Conservation (phyloP, 176 grass and related monocot genomes). For the Themeda triandra region DNA sequence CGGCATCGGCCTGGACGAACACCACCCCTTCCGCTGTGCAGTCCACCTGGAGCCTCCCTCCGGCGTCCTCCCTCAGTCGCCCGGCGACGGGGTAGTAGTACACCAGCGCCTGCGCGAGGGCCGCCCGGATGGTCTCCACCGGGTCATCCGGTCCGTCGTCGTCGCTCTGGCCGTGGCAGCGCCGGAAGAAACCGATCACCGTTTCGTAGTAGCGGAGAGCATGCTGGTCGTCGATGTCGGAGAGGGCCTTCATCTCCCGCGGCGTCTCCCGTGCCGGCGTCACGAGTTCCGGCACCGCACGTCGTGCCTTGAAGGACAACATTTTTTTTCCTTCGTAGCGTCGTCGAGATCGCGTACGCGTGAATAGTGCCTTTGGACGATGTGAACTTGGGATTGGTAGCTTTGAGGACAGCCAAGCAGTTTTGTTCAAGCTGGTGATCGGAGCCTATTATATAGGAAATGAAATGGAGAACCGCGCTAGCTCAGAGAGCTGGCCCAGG, state of each 20-base stretch:
- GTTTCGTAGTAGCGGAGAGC: not conserved
- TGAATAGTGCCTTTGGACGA: too few relatives aligned
- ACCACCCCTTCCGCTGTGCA: slow-evolving; percentile 36
- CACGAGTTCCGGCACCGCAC: not conserved
- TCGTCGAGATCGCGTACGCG: too few relatives aligned
- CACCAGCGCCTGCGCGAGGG: slow-evolving; percentile 1
- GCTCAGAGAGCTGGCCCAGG: too few relatives aligned
- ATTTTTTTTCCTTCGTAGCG: too few relatives aligned
- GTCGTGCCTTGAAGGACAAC: too few relatives aligned
- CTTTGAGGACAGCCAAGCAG: too few relatives aligned
- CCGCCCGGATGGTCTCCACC: not conserved
- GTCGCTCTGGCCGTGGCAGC: too few relatives aligned
- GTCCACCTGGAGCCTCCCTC: slow-evolving; percentile 7
- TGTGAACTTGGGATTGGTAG: too few relatives aligned
- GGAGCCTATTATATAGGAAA: too few relatives aligned
- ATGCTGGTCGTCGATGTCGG: not conserved
- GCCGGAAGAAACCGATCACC: too few relatives aligned
- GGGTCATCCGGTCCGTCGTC: not conserved
- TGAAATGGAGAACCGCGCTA: too few relatives aligned
- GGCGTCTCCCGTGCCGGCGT: not conserved
- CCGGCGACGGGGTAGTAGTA: slow-evolving; percentile 40
- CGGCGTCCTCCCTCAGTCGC: not conserved
- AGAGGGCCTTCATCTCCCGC: not conserved
- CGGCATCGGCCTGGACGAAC: slow-evolving; percentile 20
- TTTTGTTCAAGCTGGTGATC: too few relatives aligned